Percentiles rank a stretch among this genome's conserved stretches.
phyloP scores from a whole-genome alignment of 495 filamentous ascomycete species.

The Neurospora sp. region DNA sequence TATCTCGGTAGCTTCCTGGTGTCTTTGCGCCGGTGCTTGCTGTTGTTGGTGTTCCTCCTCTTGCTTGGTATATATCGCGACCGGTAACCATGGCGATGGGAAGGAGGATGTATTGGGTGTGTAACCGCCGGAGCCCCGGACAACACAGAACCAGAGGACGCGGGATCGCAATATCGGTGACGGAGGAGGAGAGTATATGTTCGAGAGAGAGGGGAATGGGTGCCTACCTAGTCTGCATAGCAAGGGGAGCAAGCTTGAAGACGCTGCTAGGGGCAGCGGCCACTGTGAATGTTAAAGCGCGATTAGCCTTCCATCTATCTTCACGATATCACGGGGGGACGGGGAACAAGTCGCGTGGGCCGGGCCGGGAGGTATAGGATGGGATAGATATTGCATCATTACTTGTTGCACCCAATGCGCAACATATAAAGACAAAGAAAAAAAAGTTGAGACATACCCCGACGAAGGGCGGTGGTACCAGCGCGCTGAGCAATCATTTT shows the following conservation, averaged over 20 bases:
- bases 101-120: not conserved
- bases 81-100: not conserved
- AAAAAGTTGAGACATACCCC: conserved; percentile 14
- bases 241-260: conserved; percentile 10
- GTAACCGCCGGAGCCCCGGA: not conserved
- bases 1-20: not conserved
- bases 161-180: not conserved
- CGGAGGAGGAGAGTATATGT: not conserved
- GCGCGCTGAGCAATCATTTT: conserved; percentile 26
- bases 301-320: conserved; percentile 3
- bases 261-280: conserved; percentile 21
- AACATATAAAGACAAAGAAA: not conserved
- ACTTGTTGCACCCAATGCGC: not conserved
- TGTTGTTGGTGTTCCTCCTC: not conserved
- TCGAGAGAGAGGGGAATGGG: not conserved
- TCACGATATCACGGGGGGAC: not conserved
- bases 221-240: conserved; percentile 20
- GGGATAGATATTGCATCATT: not conserved
- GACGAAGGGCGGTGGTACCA: conserved; percentile 28
- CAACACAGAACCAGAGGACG: no score
- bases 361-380: not conserved
- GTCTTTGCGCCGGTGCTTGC: not conserved
- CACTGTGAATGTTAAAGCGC: conserved; percentile 6
- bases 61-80: not conserved
- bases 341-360: not conserved